Evolutionary conservation across 768 basidiomycete species (phyloP).

Genomic region (Cystofilobasidium macerans): DNA sequence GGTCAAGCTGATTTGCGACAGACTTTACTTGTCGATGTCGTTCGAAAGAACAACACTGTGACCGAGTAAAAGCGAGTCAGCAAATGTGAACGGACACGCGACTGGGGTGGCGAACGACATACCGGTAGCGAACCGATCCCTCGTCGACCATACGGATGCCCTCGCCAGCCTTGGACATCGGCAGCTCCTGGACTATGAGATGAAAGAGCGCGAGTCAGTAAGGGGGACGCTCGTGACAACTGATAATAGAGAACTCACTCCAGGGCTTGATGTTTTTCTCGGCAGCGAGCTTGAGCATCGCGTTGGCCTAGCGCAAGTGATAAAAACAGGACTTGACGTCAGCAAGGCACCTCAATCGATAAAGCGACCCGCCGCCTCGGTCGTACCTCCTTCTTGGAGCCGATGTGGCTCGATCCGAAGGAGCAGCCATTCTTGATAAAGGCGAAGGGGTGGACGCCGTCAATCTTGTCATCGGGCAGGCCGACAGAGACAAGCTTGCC

Average conservation of each 20-base stretch:
- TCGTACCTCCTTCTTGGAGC: conserved; percentile 47
- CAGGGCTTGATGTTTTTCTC: conserved; percentile 42
- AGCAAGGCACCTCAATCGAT: neutral
- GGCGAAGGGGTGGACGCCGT: conserved; percentile 40
- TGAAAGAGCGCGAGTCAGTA: too few relatives aligned
- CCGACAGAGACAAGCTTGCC: conserved; percentile 13
- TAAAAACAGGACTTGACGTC: neutral
- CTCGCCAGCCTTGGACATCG: conserved; percentile 46
- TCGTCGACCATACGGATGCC: conserved; percentile 46
- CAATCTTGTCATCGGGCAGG: conserved; percentile 40
- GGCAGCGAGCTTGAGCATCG: conserved; percentile 53
- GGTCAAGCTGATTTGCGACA: neutral
- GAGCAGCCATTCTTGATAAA: conserved; percentile 31
- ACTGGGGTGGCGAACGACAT: too few relatives aligned
- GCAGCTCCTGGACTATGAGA: conserved; percentile 41
- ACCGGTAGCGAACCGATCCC: conserved; percentile 46
- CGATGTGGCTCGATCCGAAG: conserved; percentile 43
- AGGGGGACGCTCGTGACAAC: too few relatives aligned
- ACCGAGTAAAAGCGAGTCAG: too few relatives aligned
- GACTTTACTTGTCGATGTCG: neutral
- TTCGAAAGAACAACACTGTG: too few relatives aligned
- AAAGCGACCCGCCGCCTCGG: too few relatives aligned
- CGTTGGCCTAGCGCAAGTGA: conserved; percentile 32
- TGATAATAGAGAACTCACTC: neutral
- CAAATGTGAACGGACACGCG: too few relatives aligned